Evolutionary conservation across 2,329 filamentous ascomycete genomes (phyloP), one percentile per base, ranked within the genome.

Genomic region (Thermomyces lanuginosus): DNA sequence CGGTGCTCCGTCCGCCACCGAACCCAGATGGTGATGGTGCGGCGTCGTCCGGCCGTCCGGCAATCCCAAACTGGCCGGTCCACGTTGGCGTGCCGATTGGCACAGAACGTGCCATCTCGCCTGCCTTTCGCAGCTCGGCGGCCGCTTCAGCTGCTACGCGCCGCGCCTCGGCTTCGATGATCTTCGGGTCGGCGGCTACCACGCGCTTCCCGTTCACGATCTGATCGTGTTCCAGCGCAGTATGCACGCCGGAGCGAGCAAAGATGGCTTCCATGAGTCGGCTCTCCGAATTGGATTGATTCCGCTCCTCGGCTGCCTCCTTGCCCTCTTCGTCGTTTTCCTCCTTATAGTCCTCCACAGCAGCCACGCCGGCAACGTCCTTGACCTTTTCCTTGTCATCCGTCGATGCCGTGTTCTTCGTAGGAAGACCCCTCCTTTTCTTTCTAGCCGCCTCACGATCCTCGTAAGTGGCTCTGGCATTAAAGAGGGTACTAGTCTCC

Each of bases 231-330:
- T 93, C 81, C 22, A 93, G 69, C 0, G 84, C 81, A n/a, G 78
- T 83, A 42, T 92, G 83, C 1, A 95, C 78, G 2, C 76, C 78
- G 1, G 81, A 78, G 21, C 75, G 72, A 1, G 83, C 76, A 46
- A 95, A 92, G 29, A 98, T 82, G 27, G 79, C 78, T 36, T 84
- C 75, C 59, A 95, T 77, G 37, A 95, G 71, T 22, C 81, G 77
- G 28, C 74, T 73, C 46, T 86, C 78, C 2, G 56, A 55, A 24
- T 54, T 58, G 5, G 49, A 43, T 7, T 34, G 28, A 3, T 51
- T 49, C 27, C 36, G 26, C 4, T 31, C 28, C 22, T 28, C 30
- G 38, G 28, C 40, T 24, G 15, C 12, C 11, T 5, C 33, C 9
- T 34, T 30, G 24, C 24, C 26, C 30, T 22, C 30, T 36, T 39